Evolutionary conservation across 2,329 filamentous ascomycete species (phyloP), one percentile per base, ranked within the genome.

Genomic region (Endoconidiophora polonica): DNA sequence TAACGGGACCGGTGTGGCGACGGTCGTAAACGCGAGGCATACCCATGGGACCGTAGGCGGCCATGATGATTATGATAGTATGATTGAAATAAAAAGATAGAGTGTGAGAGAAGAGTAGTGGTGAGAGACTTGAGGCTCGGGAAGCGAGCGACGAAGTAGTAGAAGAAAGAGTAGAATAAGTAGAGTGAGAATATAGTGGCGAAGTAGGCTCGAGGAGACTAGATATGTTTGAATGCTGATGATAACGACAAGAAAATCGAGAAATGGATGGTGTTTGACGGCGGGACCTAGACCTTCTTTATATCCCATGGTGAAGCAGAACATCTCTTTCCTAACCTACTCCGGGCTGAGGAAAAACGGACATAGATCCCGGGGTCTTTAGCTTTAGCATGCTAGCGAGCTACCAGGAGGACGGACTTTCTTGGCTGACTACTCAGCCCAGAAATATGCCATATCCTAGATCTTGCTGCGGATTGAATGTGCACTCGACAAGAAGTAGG

Each of bases 1-100:
- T 45, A 2, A 57, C 39, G 29, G 55, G 53, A 40, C 49, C 49
- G 46, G 54, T 41, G 48, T 57, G 54, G n/a, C 55, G 44, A 40
- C 54, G 53, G 46, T 57, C 54, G 33, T 39, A 41, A 44, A 54
- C 20, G 24, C 44, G 51, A n/a, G 51, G 51, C 44, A 53, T 42
- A 16, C 51, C 47, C 29, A 53, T 44, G 18, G 51, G 38, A 42
- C 51, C 51, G 39, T 46, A 53, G 44, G 51, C 44, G 18, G 51
- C 43, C 51, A 53, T 53, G 44, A 46, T 50, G 39, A 26, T 9
- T 44, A 12, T n/a, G 23, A 24, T 14, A 23, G 22, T 42, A 12
- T 18, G 14, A 12, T 18, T 18, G 22, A 44, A 10, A 33, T 6
- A 23, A 42, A 5, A 20, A 23, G 1, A 23, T n/a, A 3, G 29